Conservation (phyloP, 306 rosid species). For the Senna tora region DNA sequence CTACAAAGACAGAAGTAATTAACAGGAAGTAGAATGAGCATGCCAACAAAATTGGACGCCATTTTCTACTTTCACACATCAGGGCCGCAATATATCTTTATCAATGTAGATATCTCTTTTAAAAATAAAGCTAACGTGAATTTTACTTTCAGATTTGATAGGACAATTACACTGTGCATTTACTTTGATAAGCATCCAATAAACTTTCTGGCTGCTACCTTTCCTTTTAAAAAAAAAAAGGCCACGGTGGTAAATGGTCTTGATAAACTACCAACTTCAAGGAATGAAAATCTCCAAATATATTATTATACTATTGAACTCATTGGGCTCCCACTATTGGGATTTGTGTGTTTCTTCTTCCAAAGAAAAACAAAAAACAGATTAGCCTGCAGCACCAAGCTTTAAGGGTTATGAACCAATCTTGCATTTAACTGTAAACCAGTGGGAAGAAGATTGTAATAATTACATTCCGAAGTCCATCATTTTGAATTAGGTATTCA, state of each 20-base stretch:
- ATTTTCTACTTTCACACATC: conserved; percentile 41
- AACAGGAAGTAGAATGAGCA: conserved; percentile 15
- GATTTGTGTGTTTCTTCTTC: too few species aligned
- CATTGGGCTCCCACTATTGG: background rate
- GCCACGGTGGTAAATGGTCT: too few species aligned
- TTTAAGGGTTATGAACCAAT: background rate
- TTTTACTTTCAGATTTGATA: conserved; percentile 47
- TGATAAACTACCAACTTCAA: conserved; percentile 5
- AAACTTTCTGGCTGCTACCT: conserved; percentile 31
- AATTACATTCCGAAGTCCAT: background rate
- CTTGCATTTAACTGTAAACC: background rate
- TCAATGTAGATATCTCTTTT: conserved; percentile 30
- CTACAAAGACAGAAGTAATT: conserved; percentile 21
- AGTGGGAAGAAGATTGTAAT: background rate
- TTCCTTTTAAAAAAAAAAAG: too few species aligned
- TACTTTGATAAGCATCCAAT: conserved; percentile 42
- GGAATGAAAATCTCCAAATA: background rate
- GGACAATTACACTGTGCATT: conserved; percentile 40
- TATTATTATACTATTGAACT: conserved; percentile 14
- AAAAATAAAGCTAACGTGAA: conserved; percentile 41
- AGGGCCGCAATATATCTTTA: conserved; percentile 36
- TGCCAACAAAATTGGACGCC: conserved; percentile 40
- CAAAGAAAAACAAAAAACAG: too few species aligned
- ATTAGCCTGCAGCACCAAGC: background rate
- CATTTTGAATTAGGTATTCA: background rate